Base-by-base conservation (phyloP, 1,139 yeast species). In the Casaregolazyma lundiana region DNA sequence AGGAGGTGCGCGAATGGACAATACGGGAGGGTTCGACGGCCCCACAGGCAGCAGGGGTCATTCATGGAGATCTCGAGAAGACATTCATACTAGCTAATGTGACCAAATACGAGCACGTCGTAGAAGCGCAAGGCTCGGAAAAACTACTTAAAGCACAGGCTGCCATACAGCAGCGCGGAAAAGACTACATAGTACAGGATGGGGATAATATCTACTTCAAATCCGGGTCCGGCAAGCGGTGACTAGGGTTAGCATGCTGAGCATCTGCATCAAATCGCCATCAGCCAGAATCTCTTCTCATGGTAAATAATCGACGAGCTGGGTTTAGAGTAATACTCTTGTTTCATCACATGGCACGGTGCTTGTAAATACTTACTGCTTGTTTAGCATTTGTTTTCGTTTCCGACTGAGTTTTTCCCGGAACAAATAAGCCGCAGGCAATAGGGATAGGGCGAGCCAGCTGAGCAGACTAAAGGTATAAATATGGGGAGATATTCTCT, bases 1-100 rank as follows among this genome's bases (percentile, higher is more conserved):
- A 75, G 35, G 96, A 87, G 64, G 85, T 84, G 1, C 70, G 89
- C 51, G 92, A 87, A 63, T 87, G 96, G 95, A 82, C 88, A 6
- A 70, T 86, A 30, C 70, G 89, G 53, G 67, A 71, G 48, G 82
- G 86, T 8, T 76, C 82, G 17, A 70, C 75, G 8, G 92, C 92
- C 3, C 87, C 88, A 8, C 83, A 84, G 51, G 95, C 94, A 1
- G 95, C 96, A 0, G 92, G 89, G 2, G 80, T 83, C 29, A 88
- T 88, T 51, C 96, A 88, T 61, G 80, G 85, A 4, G 96, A 88
- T 63, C 70, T 88, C 46, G 81, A 81, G 58, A 77, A 79, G 54
- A 84, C 94, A 0, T 88, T 88, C 59, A 80, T 88, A 46, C 76
- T 76, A 56, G 92, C 92, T 4, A 81, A 86, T 58, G 85, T 89